Percentiles rank a stretch among this genome's conserved stretches.
These are phyloP conservation scores for Carex pumila DNA, from an alignment of 176 grass and related monocot species.

Conservation along the genomic window DNA sequence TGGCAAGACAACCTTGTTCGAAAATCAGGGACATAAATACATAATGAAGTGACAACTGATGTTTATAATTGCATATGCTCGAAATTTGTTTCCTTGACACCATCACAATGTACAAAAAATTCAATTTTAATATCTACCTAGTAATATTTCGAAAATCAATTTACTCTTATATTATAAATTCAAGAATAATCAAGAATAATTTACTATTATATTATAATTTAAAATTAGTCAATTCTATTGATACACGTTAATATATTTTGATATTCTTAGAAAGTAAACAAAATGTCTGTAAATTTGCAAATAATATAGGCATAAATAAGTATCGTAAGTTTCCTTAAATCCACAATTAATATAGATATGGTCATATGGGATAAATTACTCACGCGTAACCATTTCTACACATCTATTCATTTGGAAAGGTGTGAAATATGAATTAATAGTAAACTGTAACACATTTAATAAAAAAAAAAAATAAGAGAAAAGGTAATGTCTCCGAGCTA, in stretches of 20 bases:
- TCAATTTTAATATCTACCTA: background rate
- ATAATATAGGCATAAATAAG: background rate
- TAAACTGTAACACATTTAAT: background rate
- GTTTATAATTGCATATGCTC: too few relatives aligned
- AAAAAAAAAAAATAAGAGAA: too few relatives aligned
- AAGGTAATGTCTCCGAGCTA: too few relatives aligned
- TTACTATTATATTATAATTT: too few relatives aligned
- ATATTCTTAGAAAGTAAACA: background rate
- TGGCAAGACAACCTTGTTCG: background rate
- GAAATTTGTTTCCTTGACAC: background rate
- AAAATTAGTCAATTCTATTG: background rate
- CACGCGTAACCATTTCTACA: background rate
- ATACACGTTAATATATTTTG: too few relatives aligned
- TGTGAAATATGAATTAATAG: background rate
- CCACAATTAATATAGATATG: background rate
- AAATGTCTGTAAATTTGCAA: background rate
- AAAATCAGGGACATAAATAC: too few relatives aligned
- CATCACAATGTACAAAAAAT: background rate
- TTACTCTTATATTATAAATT: too few relatives aligned
- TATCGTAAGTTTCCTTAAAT: background rate
- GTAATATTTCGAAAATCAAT: background rate
- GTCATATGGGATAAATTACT: background rate
- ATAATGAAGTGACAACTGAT: too few relatives aligned
- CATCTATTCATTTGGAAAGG: background rate
- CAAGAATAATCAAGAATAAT: too few relatives aligned